Evolutionary conservation across 1,284 basidiomycete genomes (phyloP).

Genomic region (Melampsora americana): DNA sequence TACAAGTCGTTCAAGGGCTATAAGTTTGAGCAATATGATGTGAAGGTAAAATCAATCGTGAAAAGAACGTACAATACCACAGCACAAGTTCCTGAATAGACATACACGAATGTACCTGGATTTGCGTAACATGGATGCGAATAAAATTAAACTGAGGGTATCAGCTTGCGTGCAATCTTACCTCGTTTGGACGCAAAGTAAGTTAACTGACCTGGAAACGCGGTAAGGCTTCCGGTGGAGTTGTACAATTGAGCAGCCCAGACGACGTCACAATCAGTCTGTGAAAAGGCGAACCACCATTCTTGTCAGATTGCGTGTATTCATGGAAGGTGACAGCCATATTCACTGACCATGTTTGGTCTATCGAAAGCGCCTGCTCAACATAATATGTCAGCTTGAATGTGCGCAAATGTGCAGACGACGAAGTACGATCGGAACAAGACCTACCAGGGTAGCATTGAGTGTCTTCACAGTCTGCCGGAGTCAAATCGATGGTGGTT

Average conservation of each 20-base stretch:
- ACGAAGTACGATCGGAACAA: not conserved
- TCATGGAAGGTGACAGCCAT: no score
- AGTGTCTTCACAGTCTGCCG: not conserved
- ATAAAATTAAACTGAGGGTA: no score
- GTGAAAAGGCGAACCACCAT: not conserved
- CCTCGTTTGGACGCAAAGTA: not conserved
- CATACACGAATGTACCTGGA: conserved; percentile 26
- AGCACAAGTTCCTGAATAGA: conserved; percentile 23
- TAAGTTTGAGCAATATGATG: not conserved
- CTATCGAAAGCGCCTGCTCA: not conserved
- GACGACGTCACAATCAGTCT: conserved; percentile 30
- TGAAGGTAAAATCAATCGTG: not conserved
- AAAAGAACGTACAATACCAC: conserved; percentile 13
- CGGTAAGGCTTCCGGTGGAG: conserved; percentile 32
- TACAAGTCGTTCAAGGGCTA: not conserved
- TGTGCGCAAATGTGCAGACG: no score
- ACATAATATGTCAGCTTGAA: no score
- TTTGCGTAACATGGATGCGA: not conserved
- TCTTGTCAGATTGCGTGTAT: no score
- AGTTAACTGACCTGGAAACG: conserved; percentile 22
- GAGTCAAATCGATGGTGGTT: conserved; percentile 17
- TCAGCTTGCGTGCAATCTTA: not conserved
- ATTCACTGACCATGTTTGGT: not conserved
- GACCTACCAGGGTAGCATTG: conserved; percentile 25
- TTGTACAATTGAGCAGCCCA: conserved; percentile 26